Base-by-base conservation (phyloP, 176 grass and related monocot species). In the Oryza meridionalis region DNA sequence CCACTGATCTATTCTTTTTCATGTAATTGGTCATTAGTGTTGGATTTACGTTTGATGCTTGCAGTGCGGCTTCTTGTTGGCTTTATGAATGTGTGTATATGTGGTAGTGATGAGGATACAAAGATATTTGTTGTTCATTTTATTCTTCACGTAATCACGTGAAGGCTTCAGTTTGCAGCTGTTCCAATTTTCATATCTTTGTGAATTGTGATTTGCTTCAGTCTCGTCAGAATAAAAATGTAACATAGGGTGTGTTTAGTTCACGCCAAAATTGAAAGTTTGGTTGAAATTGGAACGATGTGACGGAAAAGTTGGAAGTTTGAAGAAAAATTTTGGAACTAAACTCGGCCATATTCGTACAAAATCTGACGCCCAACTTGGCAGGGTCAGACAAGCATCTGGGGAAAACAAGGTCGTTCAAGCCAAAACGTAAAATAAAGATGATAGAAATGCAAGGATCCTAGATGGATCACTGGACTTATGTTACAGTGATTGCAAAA, bases 71-170 rank as follows among this genome's bases (percentile, higher is more conserved):
- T 45, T 8, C 8, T 17, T 43, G 42, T 65, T 26, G 19, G 12
- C 53, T 58, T 81, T 80, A 37, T 71, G 64, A 10, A 74, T 83
- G 89, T 91, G 89, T 94, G 87, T 88, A 92, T 78, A 84, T 81
- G 71, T 35, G 11, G 67, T 78, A 88, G 80, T 81, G 85, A 77
- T 82, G 71, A 73, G 44, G 63, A 65, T 61, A 70, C 40, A 25
- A 25, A 67, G 65, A 42, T 53, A 11, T 6, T 8, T 31, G 15
- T 33, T 46, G 45, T 63, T 53, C 27, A 21, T 9, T 25, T 75
- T 8, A 32, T 74, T 62, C 27, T 6, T 79, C 73, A 16, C 32
- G 50, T 68, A 53, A 55, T 64, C 16, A 25, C 35, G 12, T 43
- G 82, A 35, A 76, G 16, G 37, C 25, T 42, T 38, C 50, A 21